A percentile compares a stretch with the other conserved stretches of the same genome.
Evolutionary conservation across 768 basidiomycete genomes (phyloP).

Genomic region (Lentinula aciculospora): DNA sequence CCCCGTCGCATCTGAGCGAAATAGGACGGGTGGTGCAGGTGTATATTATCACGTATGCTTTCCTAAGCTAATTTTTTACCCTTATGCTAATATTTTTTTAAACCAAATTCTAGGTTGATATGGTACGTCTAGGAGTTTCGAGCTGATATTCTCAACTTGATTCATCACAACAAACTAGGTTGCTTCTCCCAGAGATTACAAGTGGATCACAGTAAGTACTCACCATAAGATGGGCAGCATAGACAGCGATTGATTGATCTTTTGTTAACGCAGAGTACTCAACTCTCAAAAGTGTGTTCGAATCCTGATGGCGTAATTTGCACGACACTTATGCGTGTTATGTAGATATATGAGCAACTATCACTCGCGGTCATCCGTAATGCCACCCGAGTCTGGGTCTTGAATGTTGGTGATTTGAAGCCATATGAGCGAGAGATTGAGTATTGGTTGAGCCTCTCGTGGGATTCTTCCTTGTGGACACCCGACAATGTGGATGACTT

Average conservation of each 20-base stretch:
- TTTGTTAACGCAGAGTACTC: constrained; percentile 34
- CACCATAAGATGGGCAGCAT: neutral
- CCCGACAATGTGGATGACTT: constrained; percentile 47
- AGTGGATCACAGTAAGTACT: constrained; percentile 56
- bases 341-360: constrained; percentile 62
- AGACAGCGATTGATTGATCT: neutral
- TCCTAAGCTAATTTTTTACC: neutral
- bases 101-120: constrained; percentile 33
- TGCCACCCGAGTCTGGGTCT: constrained; percentile 58
- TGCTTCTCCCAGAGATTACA: constrained; percentile 61
- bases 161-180: constrained; percentile 32
- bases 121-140: constrained; percentile 21
- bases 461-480: constrained; percentile 53
- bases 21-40: constrained; percentile 62
- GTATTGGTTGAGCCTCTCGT: constrained; percentile 61
- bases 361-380: constrained; percentile 55
- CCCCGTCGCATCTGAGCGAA: constrained; percentile 45
- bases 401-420: constrained; percentile 76
- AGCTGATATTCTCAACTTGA: neutral
- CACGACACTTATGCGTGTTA: neutral
- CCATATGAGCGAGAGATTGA: constrained; percentile 69
- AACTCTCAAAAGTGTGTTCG: constrained; percentile 40
- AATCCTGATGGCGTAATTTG: neutral
- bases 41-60: constrained; percentile 61
- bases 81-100: constrained; percentile 4